These are phyloP conservation scores for Pseudogymnoascus pannorum DNA, from an alignment of 2,329 filamentous ascomycete species.

Conservation along the genomic window DNA sequence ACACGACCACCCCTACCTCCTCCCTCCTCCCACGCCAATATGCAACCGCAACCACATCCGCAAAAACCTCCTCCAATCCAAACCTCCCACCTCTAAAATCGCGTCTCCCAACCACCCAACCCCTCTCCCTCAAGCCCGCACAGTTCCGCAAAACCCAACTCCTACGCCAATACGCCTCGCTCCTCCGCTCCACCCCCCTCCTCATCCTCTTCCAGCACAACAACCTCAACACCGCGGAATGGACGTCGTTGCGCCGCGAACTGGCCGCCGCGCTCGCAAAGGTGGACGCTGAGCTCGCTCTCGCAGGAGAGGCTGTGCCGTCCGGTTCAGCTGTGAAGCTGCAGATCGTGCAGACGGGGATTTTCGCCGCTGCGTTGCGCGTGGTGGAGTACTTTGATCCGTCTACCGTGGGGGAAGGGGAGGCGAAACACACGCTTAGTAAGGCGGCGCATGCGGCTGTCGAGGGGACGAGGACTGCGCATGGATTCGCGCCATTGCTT, in stretches of 20 bases:
- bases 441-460: constrained; percentile 30
- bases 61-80: constrained; percentile 36
- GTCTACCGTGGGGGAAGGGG: constrained; percentile 30
- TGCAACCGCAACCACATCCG: constrained; percentile 43
- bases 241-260: constrained; percentile 58
- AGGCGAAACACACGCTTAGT: constrained; percentile 51
- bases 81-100: constrained; percentile 13
- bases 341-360: constrained; percentile 80
- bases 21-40: constrained; percentile 34
- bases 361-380: constrained; percentile 77
- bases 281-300: constrained; percentile 48
- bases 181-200: constrained; percentile 62
- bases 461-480: constrained; percentile 39
- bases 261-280: constrained; percentile 51
- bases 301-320: constrained; percentile 41
- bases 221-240: constrained; percentile 62
- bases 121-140: constrained; percentile 77
- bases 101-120: constrained; percentile 60
- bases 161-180: constrained; percentile 63
- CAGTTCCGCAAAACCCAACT: constrained; percentile 89
- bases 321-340: constrained; percentile 53
- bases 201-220: constrained; percentile 70
- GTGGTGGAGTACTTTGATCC: constrained; percentile 77
- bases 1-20: constrained; percentile 30
- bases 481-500: constrained; percentile 67